Evolutionary conservation across 2,329 filamentous ascomycete species (phyloP).

Genomic region (Exutisphaerella laricina): DNA sequence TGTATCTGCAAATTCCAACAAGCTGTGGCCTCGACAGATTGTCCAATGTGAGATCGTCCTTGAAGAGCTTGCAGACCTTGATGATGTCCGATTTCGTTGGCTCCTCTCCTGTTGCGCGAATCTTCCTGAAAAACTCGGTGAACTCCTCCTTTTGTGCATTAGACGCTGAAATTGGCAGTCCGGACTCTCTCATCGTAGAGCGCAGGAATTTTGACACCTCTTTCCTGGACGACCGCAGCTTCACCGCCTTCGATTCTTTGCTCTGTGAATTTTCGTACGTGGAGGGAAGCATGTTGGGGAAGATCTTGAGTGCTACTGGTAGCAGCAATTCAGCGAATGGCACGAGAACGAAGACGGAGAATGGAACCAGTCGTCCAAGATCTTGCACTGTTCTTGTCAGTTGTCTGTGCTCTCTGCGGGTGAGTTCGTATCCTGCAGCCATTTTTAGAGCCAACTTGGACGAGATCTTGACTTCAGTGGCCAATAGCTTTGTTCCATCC

Average conservation of each 20-base stretch:
- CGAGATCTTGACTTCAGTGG: constrained; percentile 88
- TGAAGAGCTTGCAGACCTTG: constrained; percentile 98
- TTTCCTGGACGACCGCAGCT: constrained; percentile 78
- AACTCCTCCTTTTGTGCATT: constrained; percentile 93
- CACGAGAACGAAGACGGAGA: constrained; percentile 94
- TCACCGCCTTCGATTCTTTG: constrained; percentile 80
- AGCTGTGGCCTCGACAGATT: constrained; percentile 93
- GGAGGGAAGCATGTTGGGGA: constrained; percentile 95
- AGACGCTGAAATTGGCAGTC: constrained; percentile 74
- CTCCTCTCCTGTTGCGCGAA: constrained; percentile 81
- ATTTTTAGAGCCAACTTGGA: constrained; percentile 89
- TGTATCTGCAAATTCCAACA: constrained; percentile 96
- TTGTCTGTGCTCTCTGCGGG: constrained; percentile 85
- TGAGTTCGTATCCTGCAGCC: constrained; percentile 95
- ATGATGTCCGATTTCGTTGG: constrained; percentile 89
- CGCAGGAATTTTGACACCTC: constrained; percentile 89
- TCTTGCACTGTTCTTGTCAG: constrained; percentile 90
- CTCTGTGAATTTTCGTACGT: constrained; percentile 91
- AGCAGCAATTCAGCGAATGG: constrained; percentile 92
- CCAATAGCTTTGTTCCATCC: constrained; percentile 95
- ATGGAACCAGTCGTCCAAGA: constrained; percentile 84
- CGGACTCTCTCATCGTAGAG: constrained; percentile 86
- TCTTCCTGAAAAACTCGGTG: constrained; percentile 93
- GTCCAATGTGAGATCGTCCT: constrained; percentile 93
- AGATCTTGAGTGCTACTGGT: constrained; percentile 84